These are phyloP conservation scores for Solanum ossicruentum DNA, from an alignment of 257 asterid species.

Conservation along the genomic window DNA sequence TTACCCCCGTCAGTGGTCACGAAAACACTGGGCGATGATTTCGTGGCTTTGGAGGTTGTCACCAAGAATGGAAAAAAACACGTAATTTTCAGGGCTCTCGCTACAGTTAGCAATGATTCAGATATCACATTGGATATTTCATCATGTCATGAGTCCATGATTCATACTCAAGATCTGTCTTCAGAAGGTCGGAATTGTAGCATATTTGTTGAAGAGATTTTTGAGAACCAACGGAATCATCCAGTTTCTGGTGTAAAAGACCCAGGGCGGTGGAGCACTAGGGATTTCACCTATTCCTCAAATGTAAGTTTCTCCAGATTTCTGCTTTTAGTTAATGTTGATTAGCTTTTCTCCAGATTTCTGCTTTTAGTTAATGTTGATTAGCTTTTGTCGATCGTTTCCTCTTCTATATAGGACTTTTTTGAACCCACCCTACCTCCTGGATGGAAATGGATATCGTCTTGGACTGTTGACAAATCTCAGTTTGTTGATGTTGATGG, in stretches of 20 bases:
- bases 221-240: constrained; percentile 47
- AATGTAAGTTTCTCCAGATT: constrained; percentile 19
- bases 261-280: constrained; percentile 48
- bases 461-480: constrained; percentile 57
- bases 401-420: constrained; percentile 26
- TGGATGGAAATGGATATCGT: constrained; percentile 63
- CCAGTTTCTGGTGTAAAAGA: constrained; percentile 37
- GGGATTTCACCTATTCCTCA: constrained; percentile 52
- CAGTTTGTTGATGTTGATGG: constrained; percentile 54
- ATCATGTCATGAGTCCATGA: constrained; percentile 30
- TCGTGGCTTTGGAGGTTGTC: constrained; percentile 76
- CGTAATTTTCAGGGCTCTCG: constrained; percentile 76
- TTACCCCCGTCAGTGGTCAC: constrained; percentile 76
- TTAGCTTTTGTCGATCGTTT: background rate
- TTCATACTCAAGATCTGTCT: constrained; percentile 24
- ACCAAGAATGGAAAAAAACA: constrained; percentile 79
- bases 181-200: constrained; percentile 22
- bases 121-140: constrained; percentile 68
- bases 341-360: background rate
- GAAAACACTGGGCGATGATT: constrained; percentile 61
- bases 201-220: constrained; percentile 40
- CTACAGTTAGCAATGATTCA: constrained; percentile 64
- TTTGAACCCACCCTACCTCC: constrained; percentile 51
- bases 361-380: background rate
- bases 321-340: background rate